Base-by-base conservation (phyloP, 176 grass and related monocot species). In the Musa schizocarpa region DNA sequence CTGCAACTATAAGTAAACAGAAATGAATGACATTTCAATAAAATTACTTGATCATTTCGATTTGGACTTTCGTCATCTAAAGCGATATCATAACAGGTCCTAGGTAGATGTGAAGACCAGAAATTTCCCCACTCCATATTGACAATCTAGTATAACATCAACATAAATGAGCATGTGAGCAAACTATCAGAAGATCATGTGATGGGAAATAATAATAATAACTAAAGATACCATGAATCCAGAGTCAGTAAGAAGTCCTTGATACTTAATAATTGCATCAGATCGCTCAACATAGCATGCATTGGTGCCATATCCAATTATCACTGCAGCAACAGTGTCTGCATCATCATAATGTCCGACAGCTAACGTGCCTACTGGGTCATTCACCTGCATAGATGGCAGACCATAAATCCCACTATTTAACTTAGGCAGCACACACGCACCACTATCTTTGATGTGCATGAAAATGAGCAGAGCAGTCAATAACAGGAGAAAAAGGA, bases 91-190 rank as follows among this genome's bases (percentile, higher is more conserved):
- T 98, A 98, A 50, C 57, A 11, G 65, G 94, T 93, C 80, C 94
- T 82, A 72, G 94, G 94, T 80, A 98, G 85, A 86, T 98, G 94
- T 1, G 94, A 89, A 52, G 94, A 93, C 94, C 94, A 98, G 86
- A 98, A 98, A 85, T 87, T 98, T 9, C 95, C 95, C 95, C 95
- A 98, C 87, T 94, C 95, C 95, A 98, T 94, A 68, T 98, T 98
- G 27, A 98, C 85, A 61, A 98, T 90, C 95, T 98, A 84, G 80
- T 80, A 17, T 43, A 43, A 43, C 7, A 68, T 34, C 25, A 8
- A 68, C 65, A 68, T 16, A 9, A 68, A 68, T 1, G 13, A n/a
- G 12, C n/a, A 68, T 48, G 24, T 68, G 17, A 68, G 65, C 20
- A 64, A 9, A 26, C 55, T 75, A 63, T 19, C 75, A 50, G 23